Base-by-base conservation (phyloP, 2,329 filamentous ascomycete genomes). In the Trichocomaceae sp. region DNA sequence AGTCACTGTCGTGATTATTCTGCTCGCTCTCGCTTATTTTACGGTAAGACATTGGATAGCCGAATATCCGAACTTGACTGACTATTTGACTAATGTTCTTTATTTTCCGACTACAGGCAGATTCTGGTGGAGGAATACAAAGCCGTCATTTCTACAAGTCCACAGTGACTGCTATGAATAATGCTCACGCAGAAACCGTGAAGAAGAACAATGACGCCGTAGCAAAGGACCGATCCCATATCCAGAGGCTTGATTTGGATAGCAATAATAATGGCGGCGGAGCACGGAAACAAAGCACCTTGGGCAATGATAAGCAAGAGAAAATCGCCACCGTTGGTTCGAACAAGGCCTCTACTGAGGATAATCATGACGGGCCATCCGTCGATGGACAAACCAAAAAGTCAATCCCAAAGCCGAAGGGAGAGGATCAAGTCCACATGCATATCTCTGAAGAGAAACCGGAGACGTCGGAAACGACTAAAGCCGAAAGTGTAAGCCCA, bases 11-110 rank as follows among this genome's bases (percentile, higher is more conserved):
- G 62, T 90, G 61, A 77, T 84, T 60, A 76, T 81, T 57, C 72
- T 92, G 57, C 72, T 92, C 61, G 78, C 85, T 46, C 74, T 86
- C 53, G 76, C 95, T 62, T 90, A 92, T 75, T 85, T 89, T 68
- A 86, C 85, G 56, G 82, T 86, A 68, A 35, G 19, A 26, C 31
- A 23, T n/a, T n/a, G n/a, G n/a, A n/a, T 7, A 3, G 17, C 5
- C 8, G 31, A 19, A 41, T 12, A 29, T 15, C 19, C 17, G 6
- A 13, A 26, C 29, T 46, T 47, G n/a, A 26, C n/a, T 12, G 31
- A 35, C 19, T n/a, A n/a, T 26, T 26, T 26, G 10, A 31, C 19
- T 31, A 19, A 39, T 20, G 5, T 52, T 17, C 50, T 33, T 44
- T n/a, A n/a, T n/a, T 52, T 20, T 19, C 35, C 15, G 20, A 33